Conservation (phyloP, 2,329 filamentous ascomycete species). For the Colletotrichum sojae region DNA sequence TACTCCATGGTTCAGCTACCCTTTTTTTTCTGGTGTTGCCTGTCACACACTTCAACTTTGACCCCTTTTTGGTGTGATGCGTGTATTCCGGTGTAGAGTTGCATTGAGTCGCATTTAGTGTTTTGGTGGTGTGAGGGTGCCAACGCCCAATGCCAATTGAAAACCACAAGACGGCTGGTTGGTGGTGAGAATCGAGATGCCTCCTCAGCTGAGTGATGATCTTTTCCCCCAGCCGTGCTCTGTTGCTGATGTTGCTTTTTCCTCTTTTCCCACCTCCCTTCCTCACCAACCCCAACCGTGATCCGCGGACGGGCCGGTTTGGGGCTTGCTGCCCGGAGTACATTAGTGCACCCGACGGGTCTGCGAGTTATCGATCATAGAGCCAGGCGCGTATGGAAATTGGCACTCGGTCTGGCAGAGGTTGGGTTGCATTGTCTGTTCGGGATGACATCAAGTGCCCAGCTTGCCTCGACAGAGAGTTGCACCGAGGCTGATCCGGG, state of each 20-base stretch:
- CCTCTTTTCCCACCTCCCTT: background rate
- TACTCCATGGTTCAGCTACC: background rate
- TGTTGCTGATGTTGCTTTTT: slow-evolving; percentile 21
- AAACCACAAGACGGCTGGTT: background rate
- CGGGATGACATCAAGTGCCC: background rate
- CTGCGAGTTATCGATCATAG: background rate
- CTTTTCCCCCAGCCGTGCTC: background rate
- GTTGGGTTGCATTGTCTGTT: background rate
- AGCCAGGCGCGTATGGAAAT: background rate
- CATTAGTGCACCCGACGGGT: background rate
- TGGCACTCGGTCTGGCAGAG: too few species aligned
- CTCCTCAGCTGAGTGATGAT: background rate
- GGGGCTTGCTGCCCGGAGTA: background rate
- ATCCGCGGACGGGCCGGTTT: slow-evolving; percentile 22
- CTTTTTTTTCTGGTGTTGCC: too few species aligned
- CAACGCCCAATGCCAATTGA: background rate
- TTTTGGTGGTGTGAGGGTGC: background rate
- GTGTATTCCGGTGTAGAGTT: background rate
- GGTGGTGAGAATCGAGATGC: background rate
- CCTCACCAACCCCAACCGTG: background rate
- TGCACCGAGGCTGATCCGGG: background rate
- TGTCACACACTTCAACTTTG: background rate
- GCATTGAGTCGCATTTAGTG: background rate
- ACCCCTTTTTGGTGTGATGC: background rate
- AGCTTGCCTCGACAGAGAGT: background rate